phyloP scores from a whole-genome alignment of 306 rosid species.

The Casuarina equisetifolia region DNA sequence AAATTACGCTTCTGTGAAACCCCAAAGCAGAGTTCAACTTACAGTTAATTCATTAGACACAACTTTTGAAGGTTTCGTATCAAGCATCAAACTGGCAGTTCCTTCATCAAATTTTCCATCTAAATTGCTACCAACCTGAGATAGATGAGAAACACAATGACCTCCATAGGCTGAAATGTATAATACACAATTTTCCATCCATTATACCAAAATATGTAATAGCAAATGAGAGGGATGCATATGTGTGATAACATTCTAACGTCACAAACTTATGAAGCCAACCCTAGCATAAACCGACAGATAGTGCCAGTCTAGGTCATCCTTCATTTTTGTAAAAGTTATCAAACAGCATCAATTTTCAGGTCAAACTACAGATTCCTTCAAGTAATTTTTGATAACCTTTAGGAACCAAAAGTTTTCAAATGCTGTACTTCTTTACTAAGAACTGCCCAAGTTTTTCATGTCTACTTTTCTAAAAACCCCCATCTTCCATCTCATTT shows the following conservation, averaged over 20 bases:
- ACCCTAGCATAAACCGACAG: background rate
- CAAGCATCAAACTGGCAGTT: slow-evolving; percentile 78
- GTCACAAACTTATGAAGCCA: background rate
- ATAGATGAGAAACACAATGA: slow-evolving; percentile 28
- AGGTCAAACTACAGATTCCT: slow-evolving; percentile 1
- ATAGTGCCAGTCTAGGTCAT: background rate
- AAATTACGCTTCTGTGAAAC: slow-evolving; percentile 3
- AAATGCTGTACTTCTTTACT: background rate
- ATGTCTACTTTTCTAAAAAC: slow-evolving; percentile 3
- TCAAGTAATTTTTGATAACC: background rate
- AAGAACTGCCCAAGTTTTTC: slow-evolving; percentile 11
- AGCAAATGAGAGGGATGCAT: background rate
- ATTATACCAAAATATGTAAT: slow-evolving; percentile 21
- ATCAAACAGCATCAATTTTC: background rate
- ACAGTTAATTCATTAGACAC: slow-evolving; percentile 79
- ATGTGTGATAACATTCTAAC: background rate
- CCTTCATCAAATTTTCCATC: slow-evolving; percentile 88
- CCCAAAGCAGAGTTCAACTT: slow-evolving; percentile 40
- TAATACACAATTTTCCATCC: slow-evolving; percentile 1
- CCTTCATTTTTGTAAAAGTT: background rate
- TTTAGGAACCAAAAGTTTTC: background rate
- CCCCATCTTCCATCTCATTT: slow-evolving; percentile 9
- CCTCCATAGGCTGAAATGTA: slow-evolving; percentile 18
- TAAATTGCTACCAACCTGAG: slow-evolving; percentile 74
- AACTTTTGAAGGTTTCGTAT: slow-evolving; percentile 94